Conservation (phyloP, 1,284 basidiomycete species). For the Ustilago hordei region DNA sequence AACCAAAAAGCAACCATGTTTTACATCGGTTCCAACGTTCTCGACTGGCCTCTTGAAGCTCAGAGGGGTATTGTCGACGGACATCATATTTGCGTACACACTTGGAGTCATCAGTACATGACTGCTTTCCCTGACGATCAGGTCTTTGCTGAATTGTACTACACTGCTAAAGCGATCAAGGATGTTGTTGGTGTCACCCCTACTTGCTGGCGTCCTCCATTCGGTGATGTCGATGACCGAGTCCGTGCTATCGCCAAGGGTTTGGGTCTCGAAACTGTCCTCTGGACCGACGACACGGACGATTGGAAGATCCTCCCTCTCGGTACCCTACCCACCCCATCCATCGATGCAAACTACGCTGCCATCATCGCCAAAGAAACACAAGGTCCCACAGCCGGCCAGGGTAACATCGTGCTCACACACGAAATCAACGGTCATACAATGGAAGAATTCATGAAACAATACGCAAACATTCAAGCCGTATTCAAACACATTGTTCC, state of each 20-base stretch:
- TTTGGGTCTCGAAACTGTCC: conserved; percentile 72
- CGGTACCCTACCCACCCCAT: conserved; percentile 64
- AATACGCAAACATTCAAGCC: conserved; percentile 59
- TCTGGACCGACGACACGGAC: conserved; percentile 72
- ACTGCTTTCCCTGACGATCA: conserved; percentile 72
- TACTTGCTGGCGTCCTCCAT: conserved; percentile 72
- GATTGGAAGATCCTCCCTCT: conserved; percentile 71
- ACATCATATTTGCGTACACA: conserved; percentile 64
- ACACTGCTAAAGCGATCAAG: conserved; percentile 73
- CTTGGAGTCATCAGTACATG: conserved; percentile 73
- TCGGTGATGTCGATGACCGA: conserved; percentile 74
- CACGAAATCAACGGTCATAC: conserved; percentile 67
- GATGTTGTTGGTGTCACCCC: conserved; percentile 72
- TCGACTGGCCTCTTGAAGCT: conserved; percentile 74
- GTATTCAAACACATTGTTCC: conserved; percentile 67
- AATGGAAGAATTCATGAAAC: conserved; percentile 61
- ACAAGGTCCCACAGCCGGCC: conserved; percentile 70
- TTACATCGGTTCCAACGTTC: conserved; percentile 73
- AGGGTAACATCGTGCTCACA: conserved; percentile 68
- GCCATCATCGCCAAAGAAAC: conserved; percentile 69
- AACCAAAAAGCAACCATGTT: conserved; percentile 73
- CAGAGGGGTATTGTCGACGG: conserved; percentile 70
- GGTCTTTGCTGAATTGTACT: conserved; percentile 74
- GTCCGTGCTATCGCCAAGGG: conserved; percentile 72
- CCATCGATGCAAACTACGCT: conserved; percentile 72